These are phyloP conservation scores for Debaryomyces sp. DNA, from an alignment of 1,139 yeast species.

Conservation along the genomic window DNA sequence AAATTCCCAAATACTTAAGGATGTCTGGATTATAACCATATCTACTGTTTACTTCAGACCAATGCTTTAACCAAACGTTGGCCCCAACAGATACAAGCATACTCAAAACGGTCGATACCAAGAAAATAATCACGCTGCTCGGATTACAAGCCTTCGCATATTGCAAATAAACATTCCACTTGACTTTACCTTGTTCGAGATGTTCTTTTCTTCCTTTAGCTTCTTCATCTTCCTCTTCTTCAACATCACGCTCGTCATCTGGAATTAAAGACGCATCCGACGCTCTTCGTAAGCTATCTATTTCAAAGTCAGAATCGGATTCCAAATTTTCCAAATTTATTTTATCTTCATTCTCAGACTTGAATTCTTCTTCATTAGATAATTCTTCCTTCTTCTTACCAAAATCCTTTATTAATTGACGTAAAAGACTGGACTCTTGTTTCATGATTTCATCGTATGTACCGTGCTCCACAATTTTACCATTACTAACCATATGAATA, in stretches of 20 bases:
- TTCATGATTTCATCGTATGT: slow-evolving; percentile 60
- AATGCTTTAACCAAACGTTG: slow-evolving; percentile 92
- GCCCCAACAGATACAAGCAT: slow-evolving; percentile 58
- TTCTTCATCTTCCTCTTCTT: slow-evolving; percentile 47
- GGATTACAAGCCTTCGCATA: slow-evolving; percentile 90
- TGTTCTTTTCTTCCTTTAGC: slow-evolving; percentile 62
- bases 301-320: slow-evolving; percentile 38
- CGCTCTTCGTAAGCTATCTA: slow-evolving; percentile 66
- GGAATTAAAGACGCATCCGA: slow-evolving; percentile 58
- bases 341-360: slow-evolving; percentile 14
- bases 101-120: slow-evolving; percentile 52
- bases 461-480: slow-evolving; percentile 80
- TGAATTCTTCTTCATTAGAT: slow-evolving; percentile 14
- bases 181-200: slow-evolving; percentile 91
- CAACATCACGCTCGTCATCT: slow-evolving; percentile 37
- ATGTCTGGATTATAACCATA: slow-evolving; percentile 74
- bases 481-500: slow-evolving; percentile 73
- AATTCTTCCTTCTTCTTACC: slow-evolving; percentile 54
- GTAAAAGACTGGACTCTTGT: slow-evolving; percentile 56
- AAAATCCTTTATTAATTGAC: slow-evolving; percentile 69
- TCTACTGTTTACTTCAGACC: slow-evolving; percentile 88
- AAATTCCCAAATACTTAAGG: slow-evolving; percentile 69
- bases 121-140: slow-evolving; percentile 60
- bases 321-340: slow-evolving; percentile 28
- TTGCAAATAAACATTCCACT: slow-evolving; percentile 80